Base-by-base conservation (phyloP, 2,329 filamentous ascomycete species). In the Paramyrothecium roridum region DNA sequence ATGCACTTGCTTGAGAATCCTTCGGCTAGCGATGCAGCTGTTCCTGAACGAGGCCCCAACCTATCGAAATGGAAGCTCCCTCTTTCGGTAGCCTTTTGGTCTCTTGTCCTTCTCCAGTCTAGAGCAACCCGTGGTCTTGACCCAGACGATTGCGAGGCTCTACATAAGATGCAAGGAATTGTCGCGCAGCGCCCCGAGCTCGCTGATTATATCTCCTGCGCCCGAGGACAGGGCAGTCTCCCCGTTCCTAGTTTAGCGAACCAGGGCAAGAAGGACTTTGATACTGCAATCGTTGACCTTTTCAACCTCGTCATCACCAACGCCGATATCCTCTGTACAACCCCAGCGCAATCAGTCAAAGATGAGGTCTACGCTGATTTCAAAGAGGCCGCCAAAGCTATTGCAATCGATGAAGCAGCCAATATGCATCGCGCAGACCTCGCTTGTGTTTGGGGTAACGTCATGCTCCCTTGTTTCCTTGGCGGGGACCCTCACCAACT, bases 361-460 rank as follows among this genome's bases (percentile, higher is more conserved):
- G 16, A 17, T 11, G 47, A 53, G 3, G 4, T 11, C 3, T 1
- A 1, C 1, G 56, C 37, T 54, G 57, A 59, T 13, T 26, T 2
- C 2, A 20, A 12, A 0, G 4, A 40, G 0, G 11, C 21, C 3
- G 53, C 51, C 21, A 34, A 26, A 3, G 56, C 54, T 0, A n/a
- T 67, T 21, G 60, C 51, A 3, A 34, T 67, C 0, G 65, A 68
- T 34, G 59, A 67, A 33, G 64, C 63, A 1, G 63, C 53, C 17
- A 63, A 54, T 40, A 55, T 64, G 45, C 50, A 53, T 17, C 59
- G 60, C 0, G 47, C 51, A 30, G 64, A 67, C 3, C 52, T 63
- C 0, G 57, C 55, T 30, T 58, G 53, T 26, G 47, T 62, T 52
- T 63, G 65, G 63, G 59, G 64, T 1, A 65, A 67, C 19, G 56